phyloP scores from a whole-genome alignment of 2,329 filamentous ascomycete species.

The Emergomyces orientalis region DNA sequence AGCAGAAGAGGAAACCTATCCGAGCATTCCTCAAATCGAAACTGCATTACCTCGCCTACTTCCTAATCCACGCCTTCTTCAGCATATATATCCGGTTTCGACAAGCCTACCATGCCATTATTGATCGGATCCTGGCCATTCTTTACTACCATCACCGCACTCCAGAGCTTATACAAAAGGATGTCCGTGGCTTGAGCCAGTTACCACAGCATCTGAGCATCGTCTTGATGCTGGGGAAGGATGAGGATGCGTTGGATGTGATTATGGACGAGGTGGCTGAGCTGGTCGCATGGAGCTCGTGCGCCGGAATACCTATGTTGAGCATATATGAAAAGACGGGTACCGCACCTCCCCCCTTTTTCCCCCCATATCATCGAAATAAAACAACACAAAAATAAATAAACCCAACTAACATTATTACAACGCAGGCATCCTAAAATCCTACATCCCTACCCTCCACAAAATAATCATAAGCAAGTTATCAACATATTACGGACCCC shows the following conservation, averaged over 20 bases:
- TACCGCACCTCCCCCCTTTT: constrained; percentile 31
- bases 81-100: constrained; percentile 78
- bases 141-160: constrained; percentile 94
- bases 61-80: constrained; percentile 61
- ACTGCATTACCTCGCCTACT: constrained; percentile 37
- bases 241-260: constrained; percentile 66
- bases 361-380: background rate
- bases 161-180: constrained; percentile 80
- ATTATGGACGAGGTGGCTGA: constrained; percentile 87
- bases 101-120: constrained; percentile 67
- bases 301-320: constrained; percentile 75
- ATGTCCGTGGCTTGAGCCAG: constrained; percentile 64
- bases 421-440: constrained; percentile 68
- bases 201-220: constrained; percentile 82
- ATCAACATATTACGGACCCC: constrained; percentile 72
- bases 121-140: constrained; percentile 68
- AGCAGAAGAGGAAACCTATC: constrained; percentile 31
- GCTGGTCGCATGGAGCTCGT: constrained; percentile 84
- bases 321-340: constrained; percentile 90
- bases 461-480: constrained; percentile 70
- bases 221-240: constrained; percentile 62
- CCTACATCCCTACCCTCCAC: constrained; percentile 77
- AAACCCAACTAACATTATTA: background rate
- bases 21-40: constrained; percentile 38
- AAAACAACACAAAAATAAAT: background rate